Percentiles rank a stretch among this genome's conserved stretches.
Conservation (phyloP, 148 eudicot species). For the Chenopodium album region DNA sequence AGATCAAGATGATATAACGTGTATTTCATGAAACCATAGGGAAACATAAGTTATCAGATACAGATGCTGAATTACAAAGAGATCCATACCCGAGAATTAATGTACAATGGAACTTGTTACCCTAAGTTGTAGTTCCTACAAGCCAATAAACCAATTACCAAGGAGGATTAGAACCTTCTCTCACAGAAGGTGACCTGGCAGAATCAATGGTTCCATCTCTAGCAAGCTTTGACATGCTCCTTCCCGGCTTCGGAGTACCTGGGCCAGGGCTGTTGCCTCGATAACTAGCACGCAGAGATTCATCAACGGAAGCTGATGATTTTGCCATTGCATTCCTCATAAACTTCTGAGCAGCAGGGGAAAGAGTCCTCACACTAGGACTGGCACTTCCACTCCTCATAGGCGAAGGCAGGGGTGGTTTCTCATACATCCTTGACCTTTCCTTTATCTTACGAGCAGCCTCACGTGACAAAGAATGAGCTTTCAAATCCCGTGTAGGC, state of each 20-base stretch:
- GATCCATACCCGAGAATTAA: conserved; percentile 7
- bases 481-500: conserved; percentile 82
- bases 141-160: conserved; percentile 42
- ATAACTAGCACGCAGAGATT: conserved; percentile 93
- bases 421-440: conserved; percentile 74
- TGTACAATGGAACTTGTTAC: conserved; percentile 20
- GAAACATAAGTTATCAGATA: conserved; percentile 8
- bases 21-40: conserved; percentile 2
- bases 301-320: conserved; percentile 65
- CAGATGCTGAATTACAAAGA: conserved; percentile 5
- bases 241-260: conserved; percentile 69
- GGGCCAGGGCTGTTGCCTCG: conserved; percentile 78
- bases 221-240: conserved; percentile 78
- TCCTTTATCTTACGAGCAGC: conserved; percentile 86
- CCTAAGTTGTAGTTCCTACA: conserved; percentile 2
- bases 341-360: conserved; percentile 93
- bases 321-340: conserved; percentile 87
- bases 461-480: conserved; percentile 84
- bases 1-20: conserved; percentile 3
- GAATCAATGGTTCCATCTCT: conserved; percentile 51
- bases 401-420: conserved; percentile 82
- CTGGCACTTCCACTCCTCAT: conserved; percentile 88
- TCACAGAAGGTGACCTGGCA: conserved; percentile 76
- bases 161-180: conserved; percentile 72
- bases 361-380: conserved; percentile 63